phyloP scores from a whole-genome alignment of 345 rosid species.

The Clarkia xantiana region DNA sequence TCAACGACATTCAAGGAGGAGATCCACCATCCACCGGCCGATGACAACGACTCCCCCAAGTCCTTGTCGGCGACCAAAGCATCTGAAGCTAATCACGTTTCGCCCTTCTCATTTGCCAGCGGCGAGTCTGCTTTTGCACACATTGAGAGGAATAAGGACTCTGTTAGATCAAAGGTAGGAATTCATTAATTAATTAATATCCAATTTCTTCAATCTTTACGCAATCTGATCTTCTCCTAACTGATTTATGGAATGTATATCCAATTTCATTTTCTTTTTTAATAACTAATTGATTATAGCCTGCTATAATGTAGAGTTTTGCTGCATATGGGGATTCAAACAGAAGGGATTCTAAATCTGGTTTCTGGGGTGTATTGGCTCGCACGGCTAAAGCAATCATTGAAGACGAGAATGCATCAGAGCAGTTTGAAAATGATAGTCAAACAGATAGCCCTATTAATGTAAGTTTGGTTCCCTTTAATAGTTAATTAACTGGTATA shows the following conservation, averaged over 20 bases:
- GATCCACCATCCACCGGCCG: slow-evolving; percentile 22
- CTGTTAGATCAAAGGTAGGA: slow-evolving; percentile 43
- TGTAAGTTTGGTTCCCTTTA: slow-evolving; percentile 17
- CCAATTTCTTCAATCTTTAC: neutral
- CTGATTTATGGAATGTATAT: too few species aligned
- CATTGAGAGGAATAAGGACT: slow-evolving; percentile 12
- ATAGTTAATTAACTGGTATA: too few species aligned
- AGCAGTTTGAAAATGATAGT: slow-evolving; percentile 13
- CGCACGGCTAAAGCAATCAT: slow-evolving; percentile 76
- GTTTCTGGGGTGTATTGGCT: slow-evolving; percentile 81
- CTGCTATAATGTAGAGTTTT: slow-evolving; percentile 29
- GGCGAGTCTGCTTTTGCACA: slow-evolving; percentile 13
- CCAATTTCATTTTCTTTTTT: too few species aligned
- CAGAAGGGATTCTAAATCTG: slow-evolving; percentile 27
- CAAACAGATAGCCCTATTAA: slow-evolving; percentile 26
- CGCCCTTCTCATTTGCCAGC: slow-evolving; percentile 33
- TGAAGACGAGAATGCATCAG: slow-evolving; percentile 46
- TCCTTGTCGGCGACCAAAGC: slow-evolving; percentile 57
- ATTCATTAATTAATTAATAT: neutral
- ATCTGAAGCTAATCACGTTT: slow-evolving; percentile 36
- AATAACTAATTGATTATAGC: too few species aligned
- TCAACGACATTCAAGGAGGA: slow-evolving; percentile 82
- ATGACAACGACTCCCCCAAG: slow-evolving; percentile 23
- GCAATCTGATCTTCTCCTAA: too few species aligned
- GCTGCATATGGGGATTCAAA: slow-evolving; percentile 42